Conservation (phyloP, 2,329 filamentous ascomycete genomes). For the Rugonectria rugulosa region DNA sequence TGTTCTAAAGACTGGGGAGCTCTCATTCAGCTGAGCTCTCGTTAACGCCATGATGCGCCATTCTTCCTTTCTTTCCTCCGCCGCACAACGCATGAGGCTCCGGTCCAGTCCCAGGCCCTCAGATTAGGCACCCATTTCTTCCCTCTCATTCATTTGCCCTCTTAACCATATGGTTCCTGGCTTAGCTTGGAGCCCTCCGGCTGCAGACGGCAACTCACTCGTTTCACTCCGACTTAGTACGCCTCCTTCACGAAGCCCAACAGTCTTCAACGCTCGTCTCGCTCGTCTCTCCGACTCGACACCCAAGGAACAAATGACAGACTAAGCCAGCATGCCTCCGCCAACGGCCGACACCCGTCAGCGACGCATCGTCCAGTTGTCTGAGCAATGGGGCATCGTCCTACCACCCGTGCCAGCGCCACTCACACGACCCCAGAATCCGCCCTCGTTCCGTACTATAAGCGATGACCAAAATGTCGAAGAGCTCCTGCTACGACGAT, state of each 20-base stretch:
- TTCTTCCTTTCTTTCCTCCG: neutral
- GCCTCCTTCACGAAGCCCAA: too few relatives aligned
- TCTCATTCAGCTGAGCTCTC: slow-evolving; percentile 1
- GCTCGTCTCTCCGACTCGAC: neutral
- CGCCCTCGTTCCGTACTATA: slow-evolving; percentile 53
- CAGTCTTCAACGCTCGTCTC: neutral
- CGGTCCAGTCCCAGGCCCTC: neutral
- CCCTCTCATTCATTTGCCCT: neutral
- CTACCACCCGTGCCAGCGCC: slow-evolving; percentile 50
- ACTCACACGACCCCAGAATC: slow-evolving; percentile 51
- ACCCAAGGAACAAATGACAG: slow-evolving; percentile 22
- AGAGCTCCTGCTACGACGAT: slow-evolving; percentile 58
- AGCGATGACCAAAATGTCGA: slow-evolving; percentile 63
- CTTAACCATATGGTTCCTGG: too few relatives aligned
- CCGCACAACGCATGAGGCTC: neutral
- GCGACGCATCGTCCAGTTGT: slow-evolving; percentile 58
- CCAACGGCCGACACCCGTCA: slow-evolving; percentile 49
- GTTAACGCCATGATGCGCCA: neutral
- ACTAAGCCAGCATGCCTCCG: slow-evolving; percentile 38
- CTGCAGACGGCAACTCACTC: neutral
- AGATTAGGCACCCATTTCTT: slow-evolving; percentile 3
- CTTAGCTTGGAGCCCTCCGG: neutral
- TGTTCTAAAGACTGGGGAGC: neutral
- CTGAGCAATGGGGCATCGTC: slow-evolving; percentile 58
- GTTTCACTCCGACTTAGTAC: neutral